phyloP scores from a whole-genome alignment of 2,329 filamentous ascomycete species.

The Penicillium freii region DNA sequence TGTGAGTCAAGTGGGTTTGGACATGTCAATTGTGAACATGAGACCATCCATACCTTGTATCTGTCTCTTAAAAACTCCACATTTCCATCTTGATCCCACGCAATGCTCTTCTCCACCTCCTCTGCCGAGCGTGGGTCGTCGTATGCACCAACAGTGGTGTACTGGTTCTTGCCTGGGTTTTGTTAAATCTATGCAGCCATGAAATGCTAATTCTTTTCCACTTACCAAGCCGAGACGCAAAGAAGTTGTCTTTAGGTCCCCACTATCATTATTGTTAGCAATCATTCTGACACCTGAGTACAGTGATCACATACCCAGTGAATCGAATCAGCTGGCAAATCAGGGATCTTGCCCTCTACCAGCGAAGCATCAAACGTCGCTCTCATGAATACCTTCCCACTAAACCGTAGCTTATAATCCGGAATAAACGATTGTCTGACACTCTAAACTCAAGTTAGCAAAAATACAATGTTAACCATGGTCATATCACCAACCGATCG shows the following conservation, averaged over 20 bases:
- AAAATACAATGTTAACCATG: neutral
- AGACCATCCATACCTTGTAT: slow-evolving; percentile 21
- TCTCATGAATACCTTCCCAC: slow-evolving; percentile 47
- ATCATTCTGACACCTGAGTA: neutral
- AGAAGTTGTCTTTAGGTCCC: slow-evolving; percentile 46
- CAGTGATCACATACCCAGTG: slow-evolving; percentile 35
- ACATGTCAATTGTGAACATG: neutral
- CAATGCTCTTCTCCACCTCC: slow-evolving; percentile 31
- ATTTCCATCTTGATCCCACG: slow-evolving; percentile 44
- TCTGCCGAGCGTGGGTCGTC: slow-evolving; percentile 38
- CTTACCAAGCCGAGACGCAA: slow-evolving; percentile 45
- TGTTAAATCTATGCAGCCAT: neutral
- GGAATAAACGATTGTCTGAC: slow-evolving; percentile 45
- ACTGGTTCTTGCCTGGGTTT: slow-evolving; percentile 34
- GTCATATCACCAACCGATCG: slow-evolving; percentile 45
- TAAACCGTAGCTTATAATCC: slow-evolving; percentile 41
- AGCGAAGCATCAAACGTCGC: slow-evolving; percentile 47
- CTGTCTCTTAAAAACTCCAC: slow-evolving; percentile 36
- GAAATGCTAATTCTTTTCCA: too few relatives aligned
- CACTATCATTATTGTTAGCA: slow-evolving; percentile 29
- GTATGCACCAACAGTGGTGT: slow-evolving; percentile 45
- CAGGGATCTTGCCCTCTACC: slow-evolving; percentile 39
- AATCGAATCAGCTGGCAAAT: slow-evolving; percentile 44
- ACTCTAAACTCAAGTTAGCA: slow-evolving; percentile 16
- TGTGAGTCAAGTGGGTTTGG: neutral